Evolutionary conservation across 306 rosid species (phyloP), one percentile per base, ranked within the genome.

Genomic region (Rosa chinensis): DNA sequence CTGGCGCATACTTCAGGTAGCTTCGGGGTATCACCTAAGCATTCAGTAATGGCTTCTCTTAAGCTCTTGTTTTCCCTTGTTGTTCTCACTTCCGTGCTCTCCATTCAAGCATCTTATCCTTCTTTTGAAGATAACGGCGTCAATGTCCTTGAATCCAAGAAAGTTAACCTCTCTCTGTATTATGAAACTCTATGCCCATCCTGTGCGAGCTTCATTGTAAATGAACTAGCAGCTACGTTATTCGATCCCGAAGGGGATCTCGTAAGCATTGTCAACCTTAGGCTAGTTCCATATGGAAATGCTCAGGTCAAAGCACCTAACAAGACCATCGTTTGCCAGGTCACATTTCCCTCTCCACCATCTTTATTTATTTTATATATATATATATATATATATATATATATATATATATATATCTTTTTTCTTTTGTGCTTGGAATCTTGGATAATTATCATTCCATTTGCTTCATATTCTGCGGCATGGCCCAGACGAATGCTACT

Each of bases 251-350:
- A 55, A 10, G 85, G 83, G 6, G 93, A 83, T 35, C 89, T 94
- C 6, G 80, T 87, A 80, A 80, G 89, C 81, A 74, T 87, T 84
- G 88, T 92, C 21, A 72, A 92, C 83, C 93, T 94, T 79, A 88
- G 90, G 73, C 45, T 94, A 92, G 44, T 92, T 14, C 99, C 99
- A 5, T 94, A 96, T 93, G 99, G 97, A 23, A 94, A 94, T 17
- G 89, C 78, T 86, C 88, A 50, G 79, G 48, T 82, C 88, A 32
- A 66, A 88, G 76, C 86, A 85, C 82, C 53, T 58, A 16, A 43
- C 55, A 44, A 44, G 10, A 23, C 88, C 81, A 28, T 89, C 66
- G 5, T 76, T 84, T 94, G 97, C 81, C 99, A 94, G 95, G 99
- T 87, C 40, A 11, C 40, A 58, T 74, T 44, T 42, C 55, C 18